Percentiles rank a stretch among this genome's conserved stretches.
These are phyloP conservation scores for Metahyphopichia silvanorum DNA, from an alignment of 805 yeast species.

Conservation along the genomic window DNA sequence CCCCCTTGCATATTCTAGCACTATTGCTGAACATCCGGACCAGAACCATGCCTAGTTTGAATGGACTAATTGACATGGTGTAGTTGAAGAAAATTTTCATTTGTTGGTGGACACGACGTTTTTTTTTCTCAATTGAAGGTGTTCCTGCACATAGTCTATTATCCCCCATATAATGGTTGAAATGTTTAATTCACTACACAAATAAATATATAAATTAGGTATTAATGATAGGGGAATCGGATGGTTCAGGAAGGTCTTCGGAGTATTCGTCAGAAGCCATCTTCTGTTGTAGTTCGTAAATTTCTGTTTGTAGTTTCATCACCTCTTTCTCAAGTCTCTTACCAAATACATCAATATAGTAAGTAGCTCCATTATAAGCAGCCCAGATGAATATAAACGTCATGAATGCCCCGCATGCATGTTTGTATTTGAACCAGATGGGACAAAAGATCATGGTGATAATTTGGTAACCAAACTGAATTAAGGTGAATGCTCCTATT, in stretches of 20 bases:
- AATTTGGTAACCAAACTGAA: slow-evolving; percentile 85
- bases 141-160: too few relatives aligned
- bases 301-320: slow-evolving; percentile 61
- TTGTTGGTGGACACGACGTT: too few relatives aligned
- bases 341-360: slow-evolving; percentile 89
- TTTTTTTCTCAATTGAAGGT: too few relatives aligned
- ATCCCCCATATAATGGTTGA: not conserved
- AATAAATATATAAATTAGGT: too few relatives aligned
- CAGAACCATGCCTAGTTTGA: too few relatives aligned
- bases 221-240: too few relatives aligned
- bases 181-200: too few relatives aligned
- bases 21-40: too few relatives aligned
- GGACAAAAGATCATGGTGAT: slow-evolving; percentile 88
- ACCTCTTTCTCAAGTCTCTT: slow-evolving; percentile 87
- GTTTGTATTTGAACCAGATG: slow-evolving; percentile 72
- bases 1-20: too few relatives aligned
- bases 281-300: slow-evolving; percentile 55
- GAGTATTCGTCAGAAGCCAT: slow-evolving; percentile 11
- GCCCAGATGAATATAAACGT: slow-evolving; percentile 74
- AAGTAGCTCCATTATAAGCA: slow-evolving; percentile 91
- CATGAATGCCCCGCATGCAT: slow-evolving; percentile 65
- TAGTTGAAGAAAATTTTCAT: too few relatives aligned
- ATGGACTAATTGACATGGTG: too few relatives aligned
- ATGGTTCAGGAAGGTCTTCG: too few relatives aligned
- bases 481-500: slow-evolving; percentile 77